Base-by-base conservation (phyloP, 768 basidiomycete species). In the Boletus subparvulus region DNA sequence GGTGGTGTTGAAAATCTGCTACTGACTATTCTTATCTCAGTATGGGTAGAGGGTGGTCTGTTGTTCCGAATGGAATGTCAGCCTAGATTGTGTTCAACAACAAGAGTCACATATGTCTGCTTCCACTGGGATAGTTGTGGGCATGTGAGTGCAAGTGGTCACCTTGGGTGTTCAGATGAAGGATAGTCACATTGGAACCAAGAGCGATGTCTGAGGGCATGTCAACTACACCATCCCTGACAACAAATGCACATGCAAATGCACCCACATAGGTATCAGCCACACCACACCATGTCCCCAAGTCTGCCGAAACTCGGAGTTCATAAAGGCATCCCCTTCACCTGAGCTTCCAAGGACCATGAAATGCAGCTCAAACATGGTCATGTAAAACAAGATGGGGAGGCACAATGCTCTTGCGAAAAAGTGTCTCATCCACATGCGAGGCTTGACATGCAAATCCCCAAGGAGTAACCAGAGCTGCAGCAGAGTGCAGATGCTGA, bases 311-410 rank as follows among this genome's bases (percentile, higher is more conserved):
- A 99, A 99, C 69, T 94, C 95, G 3, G 94, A 92, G 75, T 92
- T 96, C 97, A 99, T 99, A 74, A 99, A 99, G 1, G 95, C 94
- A 69, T 98, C 97, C 0, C 97, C 97, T 50, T 98, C 96, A 32
- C 97, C 97, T 2, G 91, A 90, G 72, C 88, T 90, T 66, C 85
- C 83, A 30, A 99, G 78, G 62, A 99, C 81, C 68, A 87, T 66
- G 75, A 98, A 98, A 71, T 99, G 97, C 51, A 99, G 86, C 73
- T 88, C 82, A 78, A 99, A 99, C 91, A 97, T 97, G 68, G 77
- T 70, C 92, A 98, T 94, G 77, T 99, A 99, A 71, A 99, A 95
- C 37, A 88, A 40, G 33, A 88, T 68, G 4, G 97, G 96, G 54
- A 98, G 79, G 73, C 96, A 97, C 16, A 97, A 62, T 0, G 93